Conservation (phyloP, 768 basidiomycete species). For the Auricularia sp. region DNA sequence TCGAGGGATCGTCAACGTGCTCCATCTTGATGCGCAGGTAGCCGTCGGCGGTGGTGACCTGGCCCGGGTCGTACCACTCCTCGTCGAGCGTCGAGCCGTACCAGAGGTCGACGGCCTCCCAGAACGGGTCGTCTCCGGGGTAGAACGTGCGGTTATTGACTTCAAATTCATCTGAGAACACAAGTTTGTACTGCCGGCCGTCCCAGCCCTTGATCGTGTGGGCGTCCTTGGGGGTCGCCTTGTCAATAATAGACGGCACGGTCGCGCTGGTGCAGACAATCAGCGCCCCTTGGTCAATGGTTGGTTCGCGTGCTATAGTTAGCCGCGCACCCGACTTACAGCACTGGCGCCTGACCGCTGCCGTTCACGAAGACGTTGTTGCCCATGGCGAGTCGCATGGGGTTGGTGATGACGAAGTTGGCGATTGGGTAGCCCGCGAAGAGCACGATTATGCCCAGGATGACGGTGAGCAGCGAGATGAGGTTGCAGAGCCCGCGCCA, state of each 20-base stretch:
- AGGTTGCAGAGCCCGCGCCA: conserved; percentile 31
- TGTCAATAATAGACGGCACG: conserved; percentile 58
- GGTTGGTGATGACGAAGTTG: conserved; percentile 32
- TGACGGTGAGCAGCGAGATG: conserved; percentile 25
- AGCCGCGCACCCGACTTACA: conserved; percentile 20
- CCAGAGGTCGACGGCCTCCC: conserved; percentile 66
- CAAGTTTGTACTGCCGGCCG: conserved; percentile 53
- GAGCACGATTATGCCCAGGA: conserved; percentile 22
- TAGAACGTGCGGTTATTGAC: conserved; percentile 59
- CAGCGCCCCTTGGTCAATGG: background rate
- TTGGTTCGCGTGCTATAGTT: conserved; percentile 3
- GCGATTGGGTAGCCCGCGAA: conserved; percentile 36
- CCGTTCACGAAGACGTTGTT: conserved; percentile 58
- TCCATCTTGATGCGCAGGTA: conserved; percentile 63
- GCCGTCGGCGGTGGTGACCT: conserved; percentile 57
- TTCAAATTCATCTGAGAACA: conserved; percentile 81
- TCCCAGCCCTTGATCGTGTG: conserved; percentile 61
- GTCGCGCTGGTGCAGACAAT: conserved; percentile 15
- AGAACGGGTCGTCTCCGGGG: conserved; percentile 58
- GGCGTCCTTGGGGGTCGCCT: conserved; percentile 51
- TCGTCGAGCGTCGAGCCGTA: conserved; percentile 59
- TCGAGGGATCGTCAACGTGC: conserved; percentile 21
- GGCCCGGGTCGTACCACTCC: conserved; percentile 68
- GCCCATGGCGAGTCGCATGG: conserved; percentile 36
- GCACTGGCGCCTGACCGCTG: conserved; percentile 55